These are phyloP conservation scores for Lentinula lateritia DNA, from an alignment of 768 basidiomycete genomes.

Conservation along the genomic window DNA sequence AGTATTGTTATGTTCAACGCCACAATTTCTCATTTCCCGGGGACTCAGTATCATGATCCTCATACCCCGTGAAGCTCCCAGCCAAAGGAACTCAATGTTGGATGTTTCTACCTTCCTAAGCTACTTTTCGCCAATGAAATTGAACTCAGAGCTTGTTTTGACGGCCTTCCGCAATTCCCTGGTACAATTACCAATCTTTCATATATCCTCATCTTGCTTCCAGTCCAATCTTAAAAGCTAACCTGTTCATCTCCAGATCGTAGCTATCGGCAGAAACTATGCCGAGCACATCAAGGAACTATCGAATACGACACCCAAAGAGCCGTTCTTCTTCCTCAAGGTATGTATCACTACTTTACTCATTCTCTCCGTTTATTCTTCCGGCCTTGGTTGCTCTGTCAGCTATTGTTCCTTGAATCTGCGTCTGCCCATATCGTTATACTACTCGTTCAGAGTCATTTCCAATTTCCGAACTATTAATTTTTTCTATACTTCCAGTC, in stretches of 20 bases:
- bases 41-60: neutral
- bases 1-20: neutral
- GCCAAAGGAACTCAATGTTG: too few species aligned
- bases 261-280: constrained; percentile 96
- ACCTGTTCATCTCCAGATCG: constrained; percentile 48
- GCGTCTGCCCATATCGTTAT: neutral
- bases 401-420: neutral
- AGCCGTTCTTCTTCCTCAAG: constrained; percentile 98
- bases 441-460: too few species aligned
- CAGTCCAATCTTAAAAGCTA: neutral
- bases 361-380: neutral
- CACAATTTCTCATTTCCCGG: constrained; percentile 2
- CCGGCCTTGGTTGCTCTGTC: neutral
- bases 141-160: too few species aligned
- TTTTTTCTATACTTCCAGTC: too few species aligned
- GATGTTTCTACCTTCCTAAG: too few species aligned
- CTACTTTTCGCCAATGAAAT: too few species aligned
- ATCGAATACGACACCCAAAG: constrained; percentile 81
- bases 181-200: too few species aligned
- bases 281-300: constrained; percentile 89
- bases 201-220: too few species aligned
- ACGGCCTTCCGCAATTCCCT: too few species aligned
- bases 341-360: neutral
- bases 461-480: too few species aligned
- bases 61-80: neutral